Percentiles rank a stretch among this genome's conserved stretches.
These are phyloP conservation scores for Telfairia occidentalis DNA, from an alignment of 331 rosid species.

Conservation along the genomic window DNA sequence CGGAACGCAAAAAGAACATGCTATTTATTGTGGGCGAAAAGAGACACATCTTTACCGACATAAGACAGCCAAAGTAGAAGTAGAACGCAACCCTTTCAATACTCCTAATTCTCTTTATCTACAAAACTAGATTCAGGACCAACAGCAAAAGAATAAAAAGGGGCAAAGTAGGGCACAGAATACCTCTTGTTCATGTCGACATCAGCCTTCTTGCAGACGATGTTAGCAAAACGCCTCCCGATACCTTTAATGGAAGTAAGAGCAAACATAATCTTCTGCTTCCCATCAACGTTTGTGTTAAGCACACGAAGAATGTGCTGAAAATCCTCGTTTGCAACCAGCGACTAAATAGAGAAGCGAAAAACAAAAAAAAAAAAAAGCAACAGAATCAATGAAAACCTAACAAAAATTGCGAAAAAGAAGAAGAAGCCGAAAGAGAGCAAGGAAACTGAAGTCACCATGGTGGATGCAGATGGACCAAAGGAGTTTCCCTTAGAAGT, in stretches of 20 bases:
- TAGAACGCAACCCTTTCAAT: neutral
- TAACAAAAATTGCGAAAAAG: neutral
- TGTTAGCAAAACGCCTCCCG: slow-evolving; percentile 58
- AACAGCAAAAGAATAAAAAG: neutral
- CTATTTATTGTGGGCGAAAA: too few relatives aligned
- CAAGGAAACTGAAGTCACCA: neutral
- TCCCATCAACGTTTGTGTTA: slow-evolving; percentile 71
- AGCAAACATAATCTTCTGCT: slow-evolving; percentile 70
- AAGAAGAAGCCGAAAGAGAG: neutral
- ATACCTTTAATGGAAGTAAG: slow-evolving; percentile 73
- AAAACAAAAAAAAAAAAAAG: neutral
- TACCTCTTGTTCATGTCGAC: slow-evolving; percentile 75
- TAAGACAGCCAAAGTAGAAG: neutral
- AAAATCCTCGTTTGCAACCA: slow-evolving; percentile 71
- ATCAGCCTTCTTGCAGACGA: slow-evolving; percentile 62
- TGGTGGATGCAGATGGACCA: neutral
- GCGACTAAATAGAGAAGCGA: slow-evolving; percentile 26
- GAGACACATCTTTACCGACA: neutral
- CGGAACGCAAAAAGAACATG: neutral
- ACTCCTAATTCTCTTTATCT: neutral
- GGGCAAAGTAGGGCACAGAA: neutral
- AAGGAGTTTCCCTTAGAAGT: neutral
- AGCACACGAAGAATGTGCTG: slow-evolving; percentile 79
- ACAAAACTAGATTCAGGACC: neutral
- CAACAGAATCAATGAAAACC: neutral